phyloP scores from a whole-genome alignment of 2,329 filamentous ascomycete species.

The Penicillium glabrum region DNA sequence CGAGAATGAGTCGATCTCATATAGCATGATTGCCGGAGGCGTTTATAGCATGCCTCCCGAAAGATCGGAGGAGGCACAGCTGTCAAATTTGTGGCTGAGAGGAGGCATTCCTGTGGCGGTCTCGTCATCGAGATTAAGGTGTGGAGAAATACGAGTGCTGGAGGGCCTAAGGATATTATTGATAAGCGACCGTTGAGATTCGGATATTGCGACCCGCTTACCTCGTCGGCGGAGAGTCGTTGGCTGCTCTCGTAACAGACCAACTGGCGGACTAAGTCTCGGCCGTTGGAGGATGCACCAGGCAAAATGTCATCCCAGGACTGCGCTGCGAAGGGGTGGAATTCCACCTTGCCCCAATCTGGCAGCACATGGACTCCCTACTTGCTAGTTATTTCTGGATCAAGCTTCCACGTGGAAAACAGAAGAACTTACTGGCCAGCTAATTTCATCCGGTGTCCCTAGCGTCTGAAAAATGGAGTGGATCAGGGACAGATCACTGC shows the following conservation, averaged over 20 bases:
- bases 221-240: slow-evolving; percentile 67
- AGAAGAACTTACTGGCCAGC: slow-evolving; percentile 68
- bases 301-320: slow-evolving; percentile 71
- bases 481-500: slow-evolving; percentile 87
- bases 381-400: slow-evolving; percentile 4
- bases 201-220: slow-evolving; percentile 28
- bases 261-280: slow-evolving; percentile 65
- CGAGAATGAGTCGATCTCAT: not conserved
- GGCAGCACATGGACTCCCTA: slow-evolving; percentile 57
- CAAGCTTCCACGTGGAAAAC: not conserved
- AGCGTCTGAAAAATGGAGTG: slow-evolving; percentile 89
- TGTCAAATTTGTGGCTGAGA: slow-evolving; percentile 6
- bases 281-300: slow-evolving; percentile 56
- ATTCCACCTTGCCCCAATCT: slow-evolving; percentile 85
- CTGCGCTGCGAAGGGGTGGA: slow-evolving; percentile 68
- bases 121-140: slow-evolving; percentile 9
- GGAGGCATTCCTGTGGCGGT: slow-evolving; percentile 8
- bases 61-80: not conserved
- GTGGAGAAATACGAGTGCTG: slow-evolving; percentile 39
- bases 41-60: not conserved
- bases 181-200: slow-evolving; percentile 13
- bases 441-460: slow-evolving; percentile 76
- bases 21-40: not conserved
- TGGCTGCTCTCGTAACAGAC: slow-evolving; percentile 70
- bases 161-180: slow-evolving; percentile 30